Percentiles rank a stretch among this genome's conserved stretches.
Evolutionary conservation across 2,329 filamentous ascomycete genomes (phyloP).

Genomic region (Pseudogymnoascus sp.): DNA sequence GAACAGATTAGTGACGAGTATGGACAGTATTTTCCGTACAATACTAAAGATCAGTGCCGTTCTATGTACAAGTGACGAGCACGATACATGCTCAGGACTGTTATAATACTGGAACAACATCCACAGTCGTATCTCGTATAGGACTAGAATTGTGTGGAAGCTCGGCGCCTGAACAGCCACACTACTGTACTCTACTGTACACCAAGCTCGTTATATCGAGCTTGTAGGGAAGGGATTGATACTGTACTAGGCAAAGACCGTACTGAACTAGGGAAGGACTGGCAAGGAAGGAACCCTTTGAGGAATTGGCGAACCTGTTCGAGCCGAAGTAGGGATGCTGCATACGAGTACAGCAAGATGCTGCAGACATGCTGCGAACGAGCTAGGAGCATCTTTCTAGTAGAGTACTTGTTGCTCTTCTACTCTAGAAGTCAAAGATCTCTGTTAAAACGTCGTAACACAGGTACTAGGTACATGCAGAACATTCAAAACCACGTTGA

Average conservation of each 20-base stretch:
- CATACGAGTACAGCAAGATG: neutral
- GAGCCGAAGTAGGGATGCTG: conserved; percentile 1
- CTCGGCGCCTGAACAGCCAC: neutral
- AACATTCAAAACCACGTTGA: neutral
- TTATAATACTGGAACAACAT: neutral
- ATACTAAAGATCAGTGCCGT: neutral
- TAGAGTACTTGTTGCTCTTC: neutral
- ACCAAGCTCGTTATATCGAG: neutral
- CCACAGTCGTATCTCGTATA: neutral
- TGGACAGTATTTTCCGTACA: neutral
- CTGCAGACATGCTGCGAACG: neutral
- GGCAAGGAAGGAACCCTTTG: neutral
- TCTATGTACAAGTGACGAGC: neutral
- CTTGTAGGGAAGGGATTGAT: neutral
- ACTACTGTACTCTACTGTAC: neutral
- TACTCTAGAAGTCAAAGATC: neutral
- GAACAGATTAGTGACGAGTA: neutral
- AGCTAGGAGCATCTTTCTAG: neutral
- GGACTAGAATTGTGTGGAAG: neutral
- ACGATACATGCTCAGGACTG: neutral
- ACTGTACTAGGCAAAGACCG: neutral
- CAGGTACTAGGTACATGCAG: neutral
- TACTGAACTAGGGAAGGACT: neutral
- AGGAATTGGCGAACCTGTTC: neutral
- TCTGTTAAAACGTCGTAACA: neutral